Evolutionary conservation across 805 yeast species (phyloP).

Genomic region (Teunomyces gatunensis): DNA sequence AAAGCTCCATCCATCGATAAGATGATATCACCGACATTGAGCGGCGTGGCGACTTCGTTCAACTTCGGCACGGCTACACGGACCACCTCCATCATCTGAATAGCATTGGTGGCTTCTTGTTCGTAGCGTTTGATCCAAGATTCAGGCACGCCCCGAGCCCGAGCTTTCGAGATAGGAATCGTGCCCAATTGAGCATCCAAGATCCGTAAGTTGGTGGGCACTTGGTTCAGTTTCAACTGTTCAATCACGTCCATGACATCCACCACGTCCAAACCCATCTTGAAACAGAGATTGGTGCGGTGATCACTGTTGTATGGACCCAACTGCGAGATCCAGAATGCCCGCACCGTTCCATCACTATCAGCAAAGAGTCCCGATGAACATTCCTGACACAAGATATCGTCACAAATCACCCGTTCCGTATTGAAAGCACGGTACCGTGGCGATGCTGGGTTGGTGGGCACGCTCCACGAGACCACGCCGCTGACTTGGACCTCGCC

Average conservation of each 20-base stretch:
- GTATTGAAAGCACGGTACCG: slow-evolving; percentile 83
- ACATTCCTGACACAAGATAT: slow-evolving; percentile 69
- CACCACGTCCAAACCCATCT: slow-evolving; percentile 75
- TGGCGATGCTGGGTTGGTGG: slow-evolving; percentile 66
- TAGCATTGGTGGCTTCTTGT: slow-evolving; percentile 57
- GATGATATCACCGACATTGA: slow-evolving; percentile 71
- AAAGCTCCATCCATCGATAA: slow-evolving; percentile 64
- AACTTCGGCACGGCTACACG: slow-evolving; percentile 55
- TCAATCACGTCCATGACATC: slow-evolving; percentile 60
- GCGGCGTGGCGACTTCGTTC: slow-evolving; percentile 28
- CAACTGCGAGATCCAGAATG: slow-evolving; percentile 79
- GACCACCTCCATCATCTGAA: slow-evolving; percentile 69
- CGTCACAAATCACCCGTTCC: slow-evolving; percentile 74
- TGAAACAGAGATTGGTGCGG: slow-evolving; percentile 56
- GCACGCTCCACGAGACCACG: slow-evolving; percentile 69
- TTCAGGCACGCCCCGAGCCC: slow-evolving; percentile 85
- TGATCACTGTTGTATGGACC: slow-evolving; percentile 65
- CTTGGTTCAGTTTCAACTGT: slow-evolving; percentile 46
- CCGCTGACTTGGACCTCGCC: slow-evolving; percentile 77
- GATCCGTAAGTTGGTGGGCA: slow-evolving; percentile 56
- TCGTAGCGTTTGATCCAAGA: slow-evolving; percentile 75
- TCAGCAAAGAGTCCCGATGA: slow-evolving; percentile 77
- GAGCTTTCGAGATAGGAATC: slow-evolving; percentile 66
- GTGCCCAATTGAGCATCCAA: slow-evolving; percentile 79
- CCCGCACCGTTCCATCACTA: slow-evolving; percentile 74